These are phyloP conservation scores for Pseudotsuga menziesii DNA, from an alignment of 75 land plant genomes.

Conservation along the genomic window DNA sequence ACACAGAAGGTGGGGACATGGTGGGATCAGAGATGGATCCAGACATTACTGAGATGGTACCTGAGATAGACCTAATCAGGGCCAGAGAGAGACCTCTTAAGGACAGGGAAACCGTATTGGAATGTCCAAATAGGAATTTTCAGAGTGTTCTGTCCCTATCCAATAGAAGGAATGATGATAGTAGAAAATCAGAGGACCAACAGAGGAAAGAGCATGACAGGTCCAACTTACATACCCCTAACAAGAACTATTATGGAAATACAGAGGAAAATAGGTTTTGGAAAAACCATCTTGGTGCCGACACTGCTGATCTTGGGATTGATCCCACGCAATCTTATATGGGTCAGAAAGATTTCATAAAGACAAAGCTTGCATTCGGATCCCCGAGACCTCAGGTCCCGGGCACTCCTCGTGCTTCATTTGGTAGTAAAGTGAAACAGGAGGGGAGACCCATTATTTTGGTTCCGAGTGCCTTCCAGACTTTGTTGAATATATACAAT, in stretches of 20 bases:
- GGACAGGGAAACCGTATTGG: conserved; percentile 44
- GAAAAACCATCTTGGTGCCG: conserved; percentile 38
- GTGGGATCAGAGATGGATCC: neutral
- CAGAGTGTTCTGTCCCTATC: conserved; percentile 24
- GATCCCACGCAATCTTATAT: conserved; percentile 7
- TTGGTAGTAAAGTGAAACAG: conserved; percentile 12
- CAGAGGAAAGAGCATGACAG: conserved; percentile 34
- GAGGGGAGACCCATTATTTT: conserved; percentile 42
- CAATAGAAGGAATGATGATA: conserved; percentile 33
- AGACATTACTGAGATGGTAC: neutral
- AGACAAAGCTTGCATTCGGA: conserved; percentile 11
- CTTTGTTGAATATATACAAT: conserved; percentile 48
- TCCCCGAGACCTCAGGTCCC: conserved; percentile 10
- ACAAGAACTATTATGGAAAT: conserved; percentile 5
- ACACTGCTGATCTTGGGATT: conserved; percentile 21
- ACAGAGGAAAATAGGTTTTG: conserved; percentile 38
- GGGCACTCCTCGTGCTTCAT: neutral
- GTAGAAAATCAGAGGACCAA: conserved; percentile 22
- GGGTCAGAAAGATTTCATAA: conserved; percentile 28
- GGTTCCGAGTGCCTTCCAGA: conserved; percentile 54
- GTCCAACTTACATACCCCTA: conserved; percentile 1
- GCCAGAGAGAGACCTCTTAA: conserved; percentile 43
- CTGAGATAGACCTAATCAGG: conserved; percentile 26
- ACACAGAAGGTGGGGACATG: neutral
- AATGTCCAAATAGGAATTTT: conserved; percentile 48